These are phyloP conservation scores for Tolypocladium sp. DNA, from an alignment of 2,329 filamentous ascomycete species.

Conservation along the genomic window DNA sequence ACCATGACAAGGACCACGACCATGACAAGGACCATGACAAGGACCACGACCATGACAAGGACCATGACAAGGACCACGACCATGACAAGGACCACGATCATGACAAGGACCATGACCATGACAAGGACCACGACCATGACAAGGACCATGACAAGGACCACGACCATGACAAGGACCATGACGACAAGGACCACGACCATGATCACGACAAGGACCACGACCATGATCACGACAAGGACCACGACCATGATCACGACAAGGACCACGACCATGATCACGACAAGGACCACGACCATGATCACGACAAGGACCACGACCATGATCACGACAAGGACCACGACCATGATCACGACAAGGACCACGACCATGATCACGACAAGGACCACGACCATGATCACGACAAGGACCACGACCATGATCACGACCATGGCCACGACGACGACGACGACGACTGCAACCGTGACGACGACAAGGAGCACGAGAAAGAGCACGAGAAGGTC, in stretches of 20 bases:
- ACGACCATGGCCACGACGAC: not conserved
- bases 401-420: not conserved
- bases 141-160: not conserved
- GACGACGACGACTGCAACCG: not conserved
- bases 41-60: not conserved
- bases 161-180: not conserved
- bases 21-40: not conserved
- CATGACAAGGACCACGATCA: not conserved
- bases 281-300: not conserved
- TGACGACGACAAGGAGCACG: not conserved
- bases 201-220: no score
- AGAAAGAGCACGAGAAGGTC: not conserved
- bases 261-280: not conserved
- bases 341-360: not conserved
- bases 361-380: not conserved
- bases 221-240: no score
- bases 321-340: not conserved
- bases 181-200: no score
- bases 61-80: not conserved
- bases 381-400: not conserved
- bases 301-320: not conserved
- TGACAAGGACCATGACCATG: not conserved
- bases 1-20: not conserved
- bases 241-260: no score
- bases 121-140: slow-evolving; percentile 1